phyloP scores from a whole-genome alignment of 257 asterid genomes.

The Solanum chilense region DNA sequence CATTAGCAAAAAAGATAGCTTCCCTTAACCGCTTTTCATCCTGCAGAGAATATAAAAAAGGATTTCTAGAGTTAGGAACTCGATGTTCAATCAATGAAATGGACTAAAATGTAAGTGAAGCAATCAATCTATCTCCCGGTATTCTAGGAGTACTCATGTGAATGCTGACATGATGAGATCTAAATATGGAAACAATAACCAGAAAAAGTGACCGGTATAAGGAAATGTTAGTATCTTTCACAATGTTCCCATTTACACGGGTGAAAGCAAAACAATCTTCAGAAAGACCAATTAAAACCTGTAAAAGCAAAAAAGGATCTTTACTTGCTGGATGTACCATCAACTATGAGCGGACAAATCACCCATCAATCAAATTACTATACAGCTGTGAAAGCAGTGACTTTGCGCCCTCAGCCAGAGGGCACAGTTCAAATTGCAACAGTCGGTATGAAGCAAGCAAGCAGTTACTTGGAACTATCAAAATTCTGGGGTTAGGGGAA shows the following conservation, averaged over 20 bases:
- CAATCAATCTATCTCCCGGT: neutral
- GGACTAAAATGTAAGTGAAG: neutral
- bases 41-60: constrained; percentile 17
- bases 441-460: neutral
- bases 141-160: neutral
- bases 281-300: neutral
- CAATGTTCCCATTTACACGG: neutral
- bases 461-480: neutral
- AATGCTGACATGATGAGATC: neutral
- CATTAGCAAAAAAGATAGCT: constrained; percentile 69
- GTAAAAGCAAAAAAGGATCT: neutral
- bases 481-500: neutral
- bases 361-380: neutral
- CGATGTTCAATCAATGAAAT: neutral
- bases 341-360: neutral
- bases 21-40: constrained; percentile 55
- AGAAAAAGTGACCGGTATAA: neutral
- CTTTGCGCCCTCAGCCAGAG: neutral
- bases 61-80: neutral
- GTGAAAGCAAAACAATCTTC: neutral
- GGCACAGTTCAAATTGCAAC: neutral
- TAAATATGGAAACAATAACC: neutral
- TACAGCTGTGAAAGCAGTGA: neutral
- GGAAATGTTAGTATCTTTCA: neutral
- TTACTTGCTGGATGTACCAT: neutral